A percentile compares a stretch with the other conserved stretches of the same genome.
phyloP scores from a whole-genome alignment of 768 basidiomycete species.

The Terana coerulea region DNA sequence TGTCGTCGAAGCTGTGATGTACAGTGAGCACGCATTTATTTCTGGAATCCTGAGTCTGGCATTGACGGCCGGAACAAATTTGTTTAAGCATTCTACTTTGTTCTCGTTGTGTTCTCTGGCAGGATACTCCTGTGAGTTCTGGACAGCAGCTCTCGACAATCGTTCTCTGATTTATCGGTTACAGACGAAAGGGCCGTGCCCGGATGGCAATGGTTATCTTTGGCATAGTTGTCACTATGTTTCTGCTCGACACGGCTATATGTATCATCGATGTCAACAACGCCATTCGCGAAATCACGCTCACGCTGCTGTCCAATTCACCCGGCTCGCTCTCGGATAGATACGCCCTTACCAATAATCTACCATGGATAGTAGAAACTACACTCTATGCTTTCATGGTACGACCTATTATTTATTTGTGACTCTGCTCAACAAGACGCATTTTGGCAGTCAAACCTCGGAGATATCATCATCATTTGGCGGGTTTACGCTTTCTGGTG shows the following conservation, averaged over 20 bases:
- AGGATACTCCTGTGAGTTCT: constrained; percentile 2
- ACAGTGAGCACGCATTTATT: no score
- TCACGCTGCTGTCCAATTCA: constrained; percentile 6
- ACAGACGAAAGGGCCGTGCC: background rate
- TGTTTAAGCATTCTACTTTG: background rate
- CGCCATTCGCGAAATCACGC: constrained; percentile 15
- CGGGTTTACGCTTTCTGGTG: constrained; percentile 20
- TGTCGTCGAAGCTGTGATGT: no score
- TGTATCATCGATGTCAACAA: constrained; percentile 20
- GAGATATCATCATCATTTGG: constrained; percentile 22
- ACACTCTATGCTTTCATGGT: constrained; percentile 21
- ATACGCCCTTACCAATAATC: constrained; percentile 1
- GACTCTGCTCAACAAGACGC: no score
- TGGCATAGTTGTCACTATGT: constrained; percentile 10
- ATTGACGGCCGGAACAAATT: no score
- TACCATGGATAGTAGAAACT: constrained; percentile 12
- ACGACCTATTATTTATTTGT: background rate
- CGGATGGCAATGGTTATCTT: background rate
- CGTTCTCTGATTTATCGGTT: background rate
- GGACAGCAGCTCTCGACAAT: background rate
- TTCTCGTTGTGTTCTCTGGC: background rate
- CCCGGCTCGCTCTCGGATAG: constrained; percentile 7
- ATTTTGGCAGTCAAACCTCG: constrained; percentile 22
- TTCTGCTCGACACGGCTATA: constrained; percentile 11
- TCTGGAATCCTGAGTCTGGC: no score